Percentiles rank a stretch among this genome's conserved stretches.
These are phyloP conservation scores for Rauvolfia tetraphylla DNA, from an alignment of 257 asterid genomes.

Conservation along the genomic window DNA sequence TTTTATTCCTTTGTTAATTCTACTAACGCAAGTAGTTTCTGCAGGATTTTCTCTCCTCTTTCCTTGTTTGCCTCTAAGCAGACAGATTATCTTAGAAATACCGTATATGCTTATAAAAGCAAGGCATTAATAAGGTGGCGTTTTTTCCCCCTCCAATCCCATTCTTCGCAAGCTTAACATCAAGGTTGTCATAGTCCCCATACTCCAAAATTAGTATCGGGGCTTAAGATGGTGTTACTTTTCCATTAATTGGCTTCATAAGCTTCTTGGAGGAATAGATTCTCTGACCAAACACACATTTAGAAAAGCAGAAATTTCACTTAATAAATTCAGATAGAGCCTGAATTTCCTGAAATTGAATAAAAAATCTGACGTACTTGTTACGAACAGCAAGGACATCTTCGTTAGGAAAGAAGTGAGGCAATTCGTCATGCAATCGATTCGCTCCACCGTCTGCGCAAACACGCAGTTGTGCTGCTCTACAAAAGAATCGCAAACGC, in stretches of 20 bases:
- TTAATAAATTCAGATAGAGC: not conserved
- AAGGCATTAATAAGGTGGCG: not conserved
- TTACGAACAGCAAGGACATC: conserved; percentile 51
- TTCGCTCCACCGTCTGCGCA: conserved; percentile 98
- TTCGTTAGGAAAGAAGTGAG: conserved; percentile 58
- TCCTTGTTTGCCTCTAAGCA: not conserved
- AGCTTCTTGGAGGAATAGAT: not conserved
- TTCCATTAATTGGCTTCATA: not conserved
- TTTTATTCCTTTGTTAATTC: not conserved
- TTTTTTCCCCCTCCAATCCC: not conserved
- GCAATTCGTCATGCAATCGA: conserved; percentile 79
- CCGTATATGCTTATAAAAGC: not conserved
- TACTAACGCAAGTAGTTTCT: not conserved
- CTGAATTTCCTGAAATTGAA: not conserved
- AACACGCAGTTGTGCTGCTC: conserved; percentile 74
- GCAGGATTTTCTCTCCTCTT: not conserved
- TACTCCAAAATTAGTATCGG: not conserved
- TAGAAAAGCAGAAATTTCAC: not conserved
- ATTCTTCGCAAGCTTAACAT: not conserved
- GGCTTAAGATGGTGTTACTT: not conserved
- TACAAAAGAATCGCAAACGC: conserved; percentile 22
- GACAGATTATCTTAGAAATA: not conserved
- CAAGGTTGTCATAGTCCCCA: not conserved
- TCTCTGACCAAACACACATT: not conserved
- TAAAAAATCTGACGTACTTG: conserved; percentile 35